These are phyloP conservation scores for Platanthera guangdongensis DNA, from an alignment of 106 monocot genomes.

Conservation along the genomic window DNA sequence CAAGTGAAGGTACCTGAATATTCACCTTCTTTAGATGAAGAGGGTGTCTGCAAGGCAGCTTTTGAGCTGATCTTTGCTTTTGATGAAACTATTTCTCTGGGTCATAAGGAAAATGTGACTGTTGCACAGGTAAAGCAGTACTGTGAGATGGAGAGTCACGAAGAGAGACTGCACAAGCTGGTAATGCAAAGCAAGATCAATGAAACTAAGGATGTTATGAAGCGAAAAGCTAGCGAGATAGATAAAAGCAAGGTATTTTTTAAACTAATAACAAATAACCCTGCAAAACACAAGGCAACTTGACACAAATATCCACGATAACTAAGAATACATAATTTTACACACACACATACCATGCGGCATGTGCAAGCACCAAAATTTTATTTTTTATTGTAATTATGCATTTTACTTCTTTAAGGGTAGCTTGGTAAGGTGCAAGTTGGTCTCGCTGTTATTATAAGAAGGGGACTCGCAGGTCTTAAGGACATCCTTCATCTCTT, in stretches of 20 bases:
- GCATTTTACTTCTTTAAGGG: too few relatives aligned
- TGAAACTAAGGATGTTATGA: slow-evolving; percentile 98
- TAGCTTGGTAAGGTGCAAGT: too few relatives aligned
- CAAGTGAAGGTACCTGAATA: slow-evolving; percentile 81
- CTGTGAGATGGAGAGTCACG: slow-evolving; percentile 98
- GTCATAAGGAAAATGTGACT: slow-evolving; percentile 86
- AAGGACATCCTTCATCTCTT: too few relatives aligned
- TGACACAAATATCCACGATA: too few relatives aligned
- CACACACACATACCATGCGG: too few relatives aligned
- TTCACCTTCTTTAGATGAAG: slow-evolving; percentile 87
- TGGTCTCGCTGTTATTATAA: too few relatives aligned
- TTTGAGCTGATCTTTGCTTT: slow-evolving; percentile 98
- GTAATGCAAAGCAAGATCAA: slow-evolving; percentile 91
- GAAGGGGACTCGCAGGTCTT: too few relatives aligned
- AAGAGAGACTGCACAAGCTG: slow-evolving; percentile 81
- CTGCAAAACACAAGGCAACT: too few relatives aligned
- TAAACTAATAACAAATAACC: background rate
- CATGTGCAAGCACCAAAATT: too few relatives aligned
- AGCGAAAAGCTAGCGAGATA: slow-evolving; percentile 84
- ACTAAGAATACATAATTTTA: too few relatives aligned
- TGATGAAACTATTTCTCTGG: slow-evolving; percentile 96
- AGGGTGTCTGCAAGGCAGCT: slow-evolving; percentile 65
- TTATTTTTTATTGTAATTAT: too few relatives aligned
- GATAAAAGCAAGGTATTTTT: slow-evolving; percentile 87
- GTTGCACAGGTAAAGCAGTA: slow-evolving; percentile 91